Percentiles rank a stretch among this genome's conserved stretches.
Evolutionary conservation across 352 stramenopile species (phyloP).

Genomic region (Phytophthora europaea): DNA sequence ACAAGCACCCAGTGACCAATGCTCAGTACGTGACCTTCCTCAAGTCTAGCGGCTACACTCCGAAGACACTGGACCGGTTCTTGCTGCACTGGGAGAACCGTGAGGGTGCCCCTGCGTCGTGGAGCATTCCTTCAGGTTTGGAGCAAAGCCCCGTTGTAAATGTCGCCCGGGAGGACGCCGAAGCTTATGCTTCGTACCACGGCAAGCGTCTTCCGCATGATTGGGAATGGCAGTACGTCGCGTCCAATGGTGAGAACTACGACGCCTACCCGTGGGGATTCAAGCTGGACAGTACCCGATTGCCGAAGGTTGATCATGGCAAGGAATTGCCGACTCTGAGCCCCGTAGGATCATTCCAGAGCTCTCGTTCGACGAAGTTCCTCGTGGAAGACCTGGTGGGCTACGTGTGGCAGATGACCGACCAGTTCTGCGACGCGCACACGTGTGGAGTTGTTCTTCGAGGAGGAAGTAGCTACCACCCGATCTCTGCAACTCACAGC

Average conservation of each 20-base stretch:
- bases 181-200: slow-evolving; percentile 75
- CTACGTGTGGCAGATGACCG: slow-evolving; percentile 90
- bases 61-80: slow-evolving; percentile 68
- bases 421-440: slow-evolving; percentile 84
- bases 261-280: slow-evolving; percentile 71
- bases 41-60: slow-evolving; percentile 58
- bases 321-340: slow-evolving; percentile 54
- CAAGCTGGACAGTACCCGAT: slow-evolving; percentile 37
- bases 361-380: slow-evolving; percentile 53
- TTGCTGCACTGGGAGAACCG: slow-evolving; percentile 80
- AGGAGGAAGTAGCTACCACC: slow-evolving; percentile 79
- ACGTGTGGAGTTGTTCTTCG: slow-evolving; percentile 84
- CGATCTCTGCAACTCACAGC: slow-evolving; percentile 68
- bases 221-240: slow-evolving; percentile 91
- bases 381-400: slow-evolving; percentile 83
- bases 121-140: slow-evolving; percentile 55
- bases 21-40: slow-evolving; percentile 72
- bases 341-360: slow-evolving; percentile 61
- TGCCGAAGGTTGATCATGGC: slow-evolving; percentile 36
- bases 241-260: slow-evolving; percentile 74
- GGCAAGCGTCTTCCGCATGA: slow-evolving; percentile 81
- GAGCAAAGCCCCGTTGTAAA: slow-evolving; percentile 80
- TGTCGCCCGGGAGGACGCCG: slow-evolving; percentile 78
- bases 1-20: slow-evolving; percentile 85
- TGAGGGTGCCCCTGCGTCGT: slow-evolving; percentile 35